phyloP scores from a whole-genome alignment of 208 protist genomes.

The Trypanosoma grayi region DNA sequence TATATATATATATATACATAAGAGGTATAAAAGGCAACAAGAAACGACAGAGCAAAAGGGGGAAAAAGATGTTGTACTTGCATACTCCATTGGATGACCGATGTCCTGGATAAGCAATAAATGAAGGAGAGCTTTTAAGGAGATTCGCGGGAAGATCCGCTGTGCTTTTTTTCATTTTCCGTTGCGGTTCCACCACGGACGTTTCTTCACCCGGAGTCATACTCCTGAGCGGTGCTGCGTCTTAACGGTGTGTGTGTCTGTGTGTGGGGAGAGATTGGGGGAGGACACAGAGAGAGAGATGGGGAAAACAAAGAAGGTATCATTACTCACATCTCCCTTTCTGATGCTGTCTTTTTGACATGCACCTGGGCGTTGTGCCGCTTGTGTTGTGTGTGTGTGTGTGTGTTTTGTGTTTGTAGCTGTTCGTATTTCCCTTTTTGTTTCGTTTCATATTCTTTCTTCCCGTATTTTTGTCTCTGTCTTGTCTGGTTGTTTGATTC shows the following conservation, averaged over 20 bases:
- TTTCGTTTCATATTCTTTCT: conserved; percentile 20
- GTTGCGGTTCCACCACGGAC: not conserved
- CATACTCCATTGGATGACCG: not conserved
- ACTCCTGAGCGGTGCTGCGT: conserved; percentile 1
- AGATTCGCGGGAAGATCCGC: not conserved
- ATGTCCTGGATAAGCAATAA: conserved; percentile 1
- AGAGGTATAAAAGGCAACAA: not conserved
- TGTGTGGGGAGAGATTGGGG: not conserved
- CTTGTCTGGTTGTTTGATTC: not conserved
- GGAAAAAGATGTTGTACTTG: not conserved
- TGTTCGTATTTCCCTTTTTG: conserved; percentile 1
- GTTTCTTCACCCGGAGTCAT: not conserved
- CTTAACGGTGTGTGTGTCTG: not conserved
- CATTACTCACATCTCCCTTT: conserved; percentile 2
- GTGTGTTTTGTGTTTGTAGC: conserved; percentile 1
- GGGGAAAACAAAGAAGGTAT: no score
- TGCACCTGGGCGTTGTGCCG: not conserved
- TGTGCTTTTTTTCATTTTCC: conserved; percentile 14
- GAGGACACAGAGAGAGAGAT: no score
- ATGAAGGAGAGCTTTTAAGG: conserved; percentile 7
- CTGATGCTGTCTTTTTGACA: conserved; percentile 4
- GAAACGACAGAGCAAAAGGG: not conserved
- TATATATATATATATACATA: no score
- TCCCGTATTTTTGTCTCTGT: conserved; percentile 7
- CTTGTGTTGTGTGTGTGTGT: not conserved